Percentiles rank a stretch among this genome's conserved stretches.
Conservation (phyloP, 2,329 filamentous ascomycete species). For the Arthroderma uncinatum region DNA sequence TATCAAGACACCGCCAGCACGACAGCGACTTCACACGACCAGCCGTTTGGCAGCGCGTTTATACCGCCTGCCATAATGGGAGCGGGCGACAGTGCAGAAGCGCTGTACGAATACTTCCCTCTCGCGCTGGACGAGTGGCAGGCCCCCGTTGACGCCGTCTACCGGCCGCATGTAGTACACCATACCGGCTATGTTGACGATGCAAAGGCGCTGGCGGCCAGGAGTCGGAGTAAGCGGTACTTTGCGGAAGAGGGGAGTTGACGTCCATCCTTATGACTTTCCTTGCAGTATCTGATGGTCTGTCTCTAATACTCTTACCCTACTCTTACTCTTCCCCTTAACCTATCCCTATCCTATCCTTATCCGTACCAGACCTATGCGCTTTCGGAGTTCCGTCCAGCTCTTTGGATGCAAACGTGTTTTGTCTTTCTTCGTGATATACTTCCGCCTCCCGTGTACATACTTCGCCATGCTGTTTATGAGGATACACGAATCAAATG, state of each 20-base stretch:
- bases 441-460: no score
- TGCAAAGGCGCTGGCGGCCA: constrained; percentile 57
- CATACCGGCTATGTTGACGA: constrained; percentile 63
- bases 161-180: constrained; percentile 85
- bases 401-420: no score
- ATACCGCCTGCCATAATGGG: constrained; percentile 46
- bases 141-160: constrained; percentile 80
- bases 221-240: constrained; percentile 58
- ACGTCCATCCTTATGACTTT: background rate
- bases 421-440: no score
- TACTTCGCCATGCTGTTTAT: no score
- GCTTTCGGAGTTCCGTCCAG: no score
- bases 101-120: constrained; percentile 91
- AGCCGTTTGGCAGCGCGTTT: constrained; percentile 17
- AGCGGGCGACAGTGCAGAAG: constrained; percentile 59
- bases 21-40: background rate
- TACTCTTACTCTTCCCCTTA: no score
- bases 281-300: background rate
- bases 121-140: constrained; percentile 84
- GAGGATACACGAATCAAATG: no score
- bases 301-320: background rate
- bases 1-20: background rate
- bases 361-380: no score
- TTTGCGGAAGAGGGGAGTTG: constrained; percentile 41
- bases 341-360: no score